Evolutionary conservation across 352 stramenopile species (phyloP).

Genomic region (Phytophthora sp.): DNA sequence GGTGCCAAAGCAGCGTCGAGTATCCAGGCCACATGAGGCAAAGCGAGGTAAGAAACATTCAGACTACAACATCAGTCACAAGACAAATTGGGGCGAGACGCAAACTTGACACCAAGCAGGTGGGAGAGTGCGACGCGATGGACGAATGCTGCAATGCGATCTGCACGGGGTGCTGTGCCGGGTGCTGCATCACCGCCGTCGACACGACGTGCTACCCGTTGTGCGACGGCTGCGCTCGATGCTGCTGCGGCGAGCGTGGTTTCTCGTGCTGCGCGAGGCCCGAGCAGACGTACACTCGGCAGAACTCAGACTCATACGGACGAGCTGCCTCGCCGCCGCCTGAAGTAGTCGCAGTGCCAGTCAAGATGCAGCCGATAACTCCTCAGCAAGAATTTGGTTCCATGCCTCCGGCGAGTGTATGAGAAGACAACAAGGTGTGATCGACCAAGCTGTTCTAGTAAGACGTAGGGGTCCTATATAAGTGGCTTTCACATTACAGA

Average conservation of each 20-base stretch:
- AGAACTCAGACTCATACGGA: slow-evolving; percentile 5
- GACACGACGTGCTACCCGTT: slow-evolving; percentile 21
- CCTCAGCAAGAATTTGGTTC: background rate
- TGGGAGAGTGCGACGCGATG: slow-evolving; percentile 12
- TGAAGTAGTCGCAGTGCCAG: slow-evolving; percentile 19
- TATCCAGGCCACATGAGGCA: too few relatives aligned
- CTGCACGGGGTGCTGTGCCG: slow-evolving; percentile 32
- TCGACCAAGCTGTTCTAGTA: background rate
- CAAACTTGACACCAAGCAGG: too few relatives aligned
- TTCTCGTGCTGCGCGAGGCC: slow-evolving; percentile 27
- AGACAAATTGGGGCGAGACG: background rate
- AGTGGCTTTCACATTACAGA: too few relatives aligned
- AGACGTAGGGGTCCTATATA: background rate
- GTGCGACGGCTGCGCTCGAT: slow-evolving; percentile 20
- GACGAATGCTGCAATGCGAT: slow-evolving; percentile 27
- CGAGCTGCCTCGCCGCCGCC: background rate
- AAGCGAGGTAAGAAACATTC: too few relatives aligned
- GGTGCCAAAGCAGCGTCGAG: too few relatives aligned
- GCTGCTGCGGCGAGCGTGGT: slow-evolving; percentile 28
- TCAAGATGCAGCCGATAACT: slow-evolving; percentile 30
- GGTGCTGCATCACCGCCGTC: slow-evolving; percentile 31
- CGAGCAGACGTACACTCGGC: slow-evolving; percentile 4
- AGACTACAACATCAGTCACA: too few relatives aligned
- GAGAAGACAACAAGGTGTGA: too few relatives aligned
- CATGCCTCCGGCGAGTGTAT: slow-evolving; percentile 11